Percentiles rank a stretch among this genome's conserved stretches.
Evolutionary conservation across 179 eudicot genomes (phyloP).

Genomic region (Spergularia azorica): DNA sequence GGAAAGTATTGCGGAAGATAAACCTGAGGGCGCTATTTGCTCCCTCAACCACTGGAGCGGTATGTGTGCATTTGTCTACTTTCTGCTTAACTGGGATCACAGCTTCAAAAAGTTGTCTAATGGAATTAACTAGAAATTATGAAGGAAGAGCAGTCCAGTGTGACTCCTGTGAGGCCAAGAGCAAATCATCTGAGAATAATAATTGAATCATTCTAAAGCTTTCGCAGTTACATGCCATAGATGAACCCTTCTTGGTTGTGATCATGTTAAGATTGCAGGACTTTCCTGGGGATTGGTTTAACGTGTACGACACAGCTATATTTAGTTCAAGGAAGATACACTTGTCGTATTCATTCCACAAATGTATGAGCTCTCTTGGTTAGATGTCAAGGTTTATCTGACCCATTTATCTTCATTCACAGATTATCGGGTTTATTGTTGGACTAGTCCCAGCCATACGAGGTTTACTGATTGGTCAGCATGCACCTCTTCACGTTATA

Average conservation of each 20-base stretch:
- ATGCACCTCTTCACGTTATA: conserved; percentile 73
- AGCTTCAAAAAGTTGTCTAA: background rate
- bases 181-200: too few relatives aligned
- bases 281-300: background rate
- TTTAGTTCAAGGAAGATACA: background rate
- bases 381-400: background rate
- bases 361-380: too few relatives aligned
- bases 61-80: conserved; percentile 26
- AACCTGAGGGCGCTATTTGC: conserved; percentile 62
- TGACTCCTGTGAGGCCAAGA: too few relatives aligned
- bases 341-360: background rate
- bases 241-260: background rate
- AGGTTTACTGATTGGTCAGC: conserved; percentile 48
- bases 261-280: background rate
- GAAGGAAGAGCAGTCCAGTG: too few relatives aligned
- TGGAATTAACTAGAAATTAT: background rate
- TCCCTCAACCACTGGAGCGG: conserved; percentile 76
- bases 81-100: background rate
- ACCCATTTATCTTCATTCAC: conserved; percentile 7
- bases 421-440: conserved; percentile 63
- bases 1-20: conserved; percentile 32
- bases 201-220: background rate
- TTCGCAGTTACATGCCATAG: too few relatives aligned
- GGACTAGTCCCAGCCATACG: conserved; percentile 55
- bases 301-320: background rate